phyloP scores from a whole-genome alignment of 148 eudicot species.

The Rhododendron molle region DNA sequence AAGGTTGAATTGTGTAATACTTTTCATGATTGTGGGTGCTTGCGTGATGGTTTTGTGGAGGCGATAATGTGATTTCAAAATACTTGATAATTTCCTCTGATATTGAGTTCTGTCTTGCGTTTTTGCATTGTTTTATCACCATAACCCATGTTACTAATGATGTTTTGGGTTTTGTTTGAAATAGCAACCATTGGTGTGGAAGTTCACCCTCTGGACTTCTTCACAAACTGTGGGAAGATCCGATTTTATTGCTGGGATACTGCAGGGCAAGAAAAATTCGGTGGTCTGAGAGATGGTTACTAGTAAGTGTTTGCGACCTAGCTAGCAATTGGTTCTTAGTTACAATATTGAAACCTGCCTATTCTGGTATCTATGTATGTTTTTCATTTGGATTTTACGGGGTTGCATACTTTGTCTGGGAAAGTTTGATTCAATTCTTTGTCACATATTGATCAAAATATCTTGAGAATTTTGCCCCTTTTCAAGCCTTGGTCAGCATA shows the following conservation, averaged over 20 bases:
- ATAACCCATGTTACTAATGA: not conserved
- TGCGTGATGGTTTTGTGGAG: not conserved
- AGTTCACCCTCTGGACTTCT: slow-evolving; percentile 38
- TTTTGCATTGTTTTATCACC: not conserved
- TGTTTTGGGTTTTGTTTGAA: not conserved
- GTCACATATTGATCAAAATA: not conserved
- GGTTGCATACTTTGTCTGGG: not conserved
- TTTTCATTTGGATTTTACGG: not conserved
- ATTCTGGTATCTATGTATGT: not conserved
- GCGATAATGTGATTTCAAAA: not conserved
- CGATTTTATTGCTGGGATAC: slow-evolving; percentile 41
- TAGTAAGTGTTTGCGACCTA: slow-evolving; percentile 17
- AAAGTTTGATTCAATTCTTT: not conserved
- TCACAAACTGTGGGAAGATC: slow-evolving; percentile 22
- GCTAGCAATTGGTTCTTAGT: not conserved
- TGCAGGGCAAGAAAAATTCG: slow-evolving; percentile 43
- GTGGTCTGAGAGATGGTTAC: slow-evolving; percentile 40
- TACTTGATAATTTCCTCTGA: not conserved
- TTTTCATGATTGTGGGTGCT: not conserved
- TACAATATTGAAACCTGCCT: not conserved
- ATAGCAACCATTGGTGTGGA: slow-evolving; percentile 40
- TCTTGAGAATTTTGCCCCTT: not conserved
- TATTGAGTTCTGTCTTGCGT: not conserved
- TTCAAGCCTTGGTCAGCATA: not conserved
- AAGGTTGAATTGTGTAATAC: not conserved